A percentile compares a stretch with the other conserved stretches of the same genome.
phyloP scores from a whole-genome alignment of 257 asterid species.

The Solanum arcanum region DNA sequence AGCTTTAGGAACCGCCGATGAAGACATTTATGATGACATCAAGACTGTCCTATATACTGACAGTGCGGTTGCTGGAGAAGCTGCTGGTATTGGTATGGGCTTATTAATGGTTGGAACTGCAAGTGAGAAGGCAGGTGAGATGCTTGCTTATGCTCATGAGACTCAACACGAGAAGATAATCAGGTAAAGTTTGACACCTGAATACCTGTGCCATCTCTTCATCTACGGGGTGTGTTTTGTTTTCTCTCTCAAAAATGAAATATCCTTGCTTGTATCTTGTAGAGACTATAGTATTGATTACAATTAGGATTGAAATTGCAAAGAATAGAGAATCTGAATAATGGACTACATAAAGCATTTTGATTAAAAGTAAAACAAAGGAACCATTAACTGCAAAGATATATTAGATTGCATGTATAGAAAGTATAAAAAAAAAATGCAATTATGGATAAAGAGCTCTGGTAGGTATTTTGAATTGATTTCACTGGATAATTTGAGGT shows the following conservation, averaged over 20 bases:
- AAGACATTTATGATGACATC: constrained; percentile 70
- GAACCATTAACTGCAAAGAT: not conserved
- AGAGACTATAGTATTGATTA: not conserved
- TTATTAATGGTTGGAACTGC: constrained; percentile 95
- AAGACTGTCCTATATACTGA: constrained; percentile 83
- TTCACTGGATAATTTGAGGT: not conserved
- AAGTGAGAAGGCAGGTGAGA: constrained; percentile 85
- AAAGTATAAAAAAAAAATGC: not conserved
- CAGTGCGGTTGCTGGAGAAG: constrained; percentile 99
- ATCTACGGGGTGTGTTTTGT: not conserved
- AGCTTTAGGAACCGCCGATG: constrained; percentile 91
- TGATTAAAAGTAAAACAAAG: not conserved
- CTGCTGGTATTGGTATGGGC: constrained; percentile 99
- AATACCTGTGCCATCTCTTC: not conserved
- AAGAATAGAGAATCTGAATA: not conserved
- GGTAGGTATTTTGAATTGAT: not conserved
- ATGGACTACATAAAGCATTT: not conserved
- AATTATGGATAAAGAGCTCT: not conserved
- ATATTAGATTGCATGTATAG: not conserved
- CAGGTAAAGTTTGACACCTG: constrained; percentile 31
- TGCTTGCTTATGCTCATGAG: constrained; percentile 97
- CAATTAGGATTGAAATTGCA: not conserved
- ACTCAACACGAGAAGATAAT: constrained; percentile 96
- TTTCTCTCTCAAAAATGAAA: not conserved
- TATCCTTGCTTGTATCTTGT: not conserved